Base-by-base conservation (phyloP, 225 moss, liverwort and hornwort genomes). In the Ulota crispa region DNA sequence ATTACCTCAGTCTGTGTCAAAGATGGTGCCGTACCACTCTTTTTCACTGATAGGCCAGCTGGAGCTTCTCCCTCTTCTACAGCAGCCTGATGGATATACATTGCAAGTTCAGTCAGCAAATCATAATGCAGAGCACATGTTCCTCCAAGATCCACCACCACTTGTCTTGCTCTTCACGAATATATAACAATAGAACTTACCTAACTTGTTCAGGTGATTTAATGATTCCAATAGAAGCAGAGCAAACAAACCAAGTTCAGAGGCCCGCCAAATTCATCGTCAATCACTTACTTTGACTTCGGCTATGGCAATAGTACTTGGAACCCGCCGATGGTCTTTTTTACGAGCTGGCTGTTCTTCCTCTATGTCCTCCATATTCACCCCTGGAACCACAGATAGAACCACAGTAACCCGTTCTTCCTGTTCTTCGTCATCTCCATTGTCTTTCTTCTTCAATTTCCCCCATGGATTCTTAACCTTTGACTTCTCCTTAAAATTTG, bases 61-160 rank as follows among this genome's bases (percentile, higher is more conserved):
- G 99, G 99, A 78, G 99, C 96, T 86, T 96, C 99, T 68, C 96
- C 99, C 82, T 96, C 94, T 76, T 96, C 99, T 87, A 94, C 94
- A 56, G 99, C 96, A 88, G 99, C 99, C 96, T 99, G 86, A 64
- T 45, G n/a, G 68, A 79, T 23, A 43, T 73, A 78, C 32, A 75
- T 70, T 76, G 80, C 62, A 60, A 75, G 43, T 26, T 84, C 70
- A 88, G 82, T 78, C 37, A 53, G 60, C 45, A 69, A 64, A 76
- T 36, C 76, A 68, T 56, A 68, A 32, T 30, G 28, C 19, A 80
- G 19, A 76, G 72, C 31, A 82, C 56, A 42, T 7, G 27, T 57
- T 54, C 59, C 75, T 76, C 62, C 60, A 43, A 76, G 54, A 79
- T 56, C 60, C 21, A 72, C 53, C 43, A 80, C 61, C 37, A 66